Evolutionary conservation across 176 grass and related monocot genomes (phyloP), one percentile per base, ranked within the genome.

Genomic region (Calamus simplicifolius): DNA sequence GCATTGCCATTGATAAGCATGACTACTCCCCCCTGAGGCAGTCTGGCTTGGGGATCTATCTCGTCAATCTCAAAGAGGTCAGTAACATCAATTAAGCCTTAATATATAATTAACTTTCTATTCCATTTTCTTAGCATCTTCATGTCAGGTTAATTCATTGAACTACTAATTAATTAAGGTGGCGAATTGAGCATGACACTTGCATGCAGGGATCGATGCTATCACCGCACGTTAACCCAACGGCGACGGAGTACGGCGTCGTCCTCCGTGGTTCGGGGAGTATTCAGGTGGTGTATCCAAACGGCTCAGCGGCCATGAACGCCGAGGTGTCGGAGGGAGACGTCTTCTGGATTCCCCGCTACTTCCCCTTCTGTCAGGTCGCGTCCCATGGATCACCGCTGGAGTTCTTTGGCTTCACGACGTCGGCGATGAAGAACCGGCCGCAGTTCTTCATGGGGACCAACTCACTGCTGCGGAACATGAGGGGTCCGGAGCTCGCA

Each of bases 341-440:
- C 16, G 59, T 62, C 16, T 62, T 62, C n/a, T 19, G 58, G 58
- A 31, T 61, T 5, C 58, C 58, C 16, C 58, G 58, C 58, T 61
- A 61, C 58, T 35, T 17, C 29, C 58, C 58, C 4, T 31, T 61
- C 28, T 61, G 58, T 27, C 58, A 61, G 58, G 29, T 61, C 1
- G 58, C 58, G 58, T 35, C 58, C 16, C 27, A 15, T 2, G 16
- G 14, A 15, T 26, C 10, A 29, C 58, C 58, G 27, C 29, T 61
- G 58, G 58, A 56, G 28, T 26, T 29, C 15, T 61, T 61, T 16
- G 58, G 58, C 16, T 23, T 23, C 21, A 23, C 21, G 21, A 23
- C 21, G 27, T 61, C 15, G n/a, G 28, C 15, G 58, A 61, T 28
- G 58, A 35, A 17, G 28, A 29, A 23, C 21, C 21, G 21, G 21